Evolutionary conservation across 2,329 filamentous ascomycete species (phyloP).

Genomic region (Chaetoscypha palmicola): DNA sequence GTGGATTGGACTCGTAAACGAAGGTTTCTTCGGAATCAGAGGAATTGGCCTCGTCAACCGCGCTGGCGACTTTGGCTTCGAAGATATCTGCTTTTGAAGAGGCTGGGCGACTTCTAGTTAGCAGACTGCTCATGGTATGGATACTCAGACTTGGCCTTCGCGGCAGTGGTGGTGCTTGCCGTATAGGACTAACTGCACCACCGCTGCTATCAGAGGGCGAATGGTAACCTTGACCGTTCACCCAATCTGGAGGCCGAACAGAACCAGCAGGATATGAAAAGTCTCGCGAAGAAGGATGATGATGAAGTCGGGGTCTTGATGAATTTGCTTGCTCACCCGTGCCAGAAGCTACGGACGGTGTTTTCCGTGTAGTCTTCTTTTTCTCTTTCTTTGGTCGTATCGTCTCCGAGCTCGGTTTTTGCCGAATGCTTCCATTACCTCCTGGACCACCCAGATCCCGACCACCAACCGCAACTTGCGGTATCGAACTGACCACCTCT

Average conservation of each 20-base stretch:
- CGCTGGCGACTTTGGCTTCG: constrained; percentile 91
- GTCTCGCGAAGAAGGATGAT: constrained; percentile 31
- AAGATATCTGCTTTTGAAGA: constrained; percentile 98
- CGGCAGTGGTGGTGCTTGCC: constrained; percentile 25
- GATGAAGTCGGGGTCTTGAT: constrained; percentile 33
- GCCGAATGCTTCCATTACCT: constrained; percentile 68
- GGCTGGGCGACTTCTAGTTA: constrained; percentile 48
- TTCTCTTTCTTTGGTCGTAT: constrained; percentile 92
- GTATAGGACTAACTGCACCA: constrained; percentile 22
- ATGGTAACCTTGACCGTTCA: constrained; percentile 26
- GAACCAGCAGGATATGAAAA: constrained; percentile 14
- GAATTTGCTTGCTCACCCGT: constrained; percentile 54
- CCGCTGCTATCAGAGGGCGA: constrained; percentile 17
- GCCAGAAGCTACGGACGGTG: constrained; percentile 61
- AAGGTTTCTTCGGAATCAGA: constrained; percentile 98
- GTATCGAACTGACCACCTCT: constrained; percentile 87
- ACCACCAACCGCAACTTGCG: constrained; percentile 66
- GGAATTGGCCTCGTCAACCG: constrained; percentile 91
- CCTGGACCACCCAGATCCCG: constrained; percentile 40
- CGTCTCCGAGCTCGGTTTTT: constrained; percentile 90
- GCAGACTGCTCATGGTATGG: constrained; percentile 37
- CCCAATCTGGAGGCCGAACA: constrained; percentile 16
- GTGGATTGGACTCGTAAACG: constrained; percentile 96
- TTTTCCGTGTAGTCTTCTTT: constrained; percentile 71
- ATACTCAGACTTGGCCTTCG: constrained; percentile 34